Evolutionary conservation across 208 protist species (phyloP).

Genomic region (Trypanosoma grayi): DNA sequence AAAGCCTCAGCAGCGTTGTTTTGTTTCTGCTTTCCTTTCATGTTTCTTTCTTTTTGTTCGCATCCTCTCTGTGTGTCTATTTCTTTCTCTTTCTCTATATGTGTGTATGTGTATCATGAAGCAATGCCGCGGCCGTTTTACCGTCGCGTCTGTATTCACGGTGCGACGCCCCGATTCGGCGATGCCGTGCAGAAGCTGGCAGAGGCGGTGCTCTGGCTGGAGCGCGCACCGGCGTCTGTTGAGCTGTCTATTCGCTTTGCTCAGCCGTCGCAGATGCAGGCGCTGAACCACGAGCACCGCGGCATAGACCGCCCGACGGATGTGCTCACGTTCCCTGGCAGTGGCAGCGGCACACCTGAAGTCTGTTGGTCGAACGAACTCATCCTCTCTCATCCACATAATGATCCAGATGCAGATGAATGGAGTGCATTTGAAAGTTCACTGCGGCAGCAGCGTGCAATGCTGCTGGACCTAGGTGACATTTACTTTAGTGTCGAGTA

Average conservation of each 20-base stretch:
- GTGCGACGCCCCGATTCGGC: conserved; percentile 39
- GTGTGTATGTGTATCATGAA: not conserved
- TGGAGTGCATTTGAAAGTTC: not conserved
- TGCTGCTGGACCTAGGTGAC: conserved; percentile 52
- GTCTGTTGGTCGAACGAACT: conserved; percentile 34
- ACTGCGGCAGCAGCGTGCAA: conserved; percentile 9
- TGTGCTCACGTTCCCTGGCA: conserved; percentile 73
- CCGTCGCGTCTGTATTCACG: conserved; percentile 31
- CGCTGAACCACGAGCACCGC: conserved; percentile 42
- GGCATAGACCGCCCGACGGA: conserved; percentile 60
- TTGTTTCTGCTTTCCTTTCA: too few relatives aligned
- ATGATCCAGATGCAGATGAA: not conserved
- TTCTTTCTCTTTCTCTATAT: not conserved
- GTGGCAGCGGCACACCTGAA: conserved; percentile 25
- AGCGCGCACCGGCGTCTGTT: conserved; percentile 40
- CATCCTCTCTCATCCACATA: conserved; percentile 31
- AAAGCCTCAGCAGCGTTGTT: too few relatives aligned
- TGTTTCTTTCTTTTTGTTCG: not conserved
- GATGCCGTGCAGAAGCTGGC: conserved; percentile 26
- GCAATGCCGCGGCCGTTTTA: conserved; percentile 27
- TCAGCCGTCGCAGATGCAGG: conserved; percentile 40
- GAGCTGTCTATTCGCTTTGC: conserved; percentile 55
- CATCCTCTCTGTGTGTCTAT: not conserved
- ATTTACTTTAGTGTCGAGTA: conserved; percentile 78
- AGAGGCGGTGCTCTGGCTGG: conserved; percentile 37